Evolutionary conservation across 139 green algal species (phyloP).

Genomic region (Chlorokybus atmophyticus): DNA sequence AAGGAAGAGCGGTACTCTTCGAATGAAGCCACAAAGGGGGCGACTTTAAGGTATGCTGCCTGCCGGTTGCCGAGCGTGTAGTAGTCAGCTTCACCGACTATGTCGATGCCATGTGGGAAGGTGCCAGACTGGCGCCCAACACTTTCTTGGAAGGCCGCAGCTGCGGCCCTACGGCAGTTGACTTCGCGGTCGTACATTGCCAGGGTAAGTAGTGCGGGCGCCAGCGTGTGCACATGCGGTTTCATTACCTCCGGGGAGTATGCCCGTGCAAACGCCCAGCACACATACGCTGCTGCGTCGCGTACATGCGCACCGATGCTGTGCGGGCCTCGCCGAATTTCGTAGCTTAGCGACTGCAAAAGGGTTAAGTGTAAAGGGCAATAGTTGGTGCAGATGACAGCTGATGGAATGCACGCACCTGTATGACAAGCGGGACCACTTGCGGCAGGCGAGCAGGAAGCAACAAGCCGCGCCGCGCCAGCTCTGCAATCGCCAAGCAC

Average conservation of each 20-base stretch:
- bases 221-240: conserved; percentile 35
- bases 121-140: conserved; percentile 78
- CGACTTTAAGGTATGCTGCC: conserved; percentile 29
- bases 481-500: conserved; percentile 88
- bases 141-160: conserved; percentile 87
- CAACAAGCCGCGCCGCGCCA: conserved; percentile 77
- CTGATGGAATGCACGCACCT: conserved; percentile 9
- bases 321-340: conserved; percentile 73
- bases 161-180: conserved; percentile 68
- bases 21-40: conserved; percentile 26
- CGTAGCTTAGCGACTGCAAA: conserved; percentile 64
- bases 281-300: conserved; percentile 91
- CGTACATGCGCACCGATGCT: conserved; percentile 83
- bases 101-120: conserved; percentile 78
- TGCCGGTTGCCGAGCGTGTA: conserved; percentile 57
- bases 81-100: conserved; percentile 81
- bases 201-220: conserved; percentile 59
- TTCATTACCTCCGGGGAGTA: conserved; percentile 55
- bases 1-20: conserved; percentile 50
- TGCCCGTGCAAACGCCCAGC: conserved; percentile 83
- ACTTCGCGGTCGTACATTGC: conserved; percentile 81
- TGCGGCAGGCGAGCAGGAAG: conserved; percentile 48
- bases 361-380: neutral
- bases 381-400: neutral
- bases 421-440: conserved; percentile 16